Base-by-base conservation (phyloP, 2,329 filamentous ascomycete genomes). In the Pyrenophora tritici-repentis region DNA sequence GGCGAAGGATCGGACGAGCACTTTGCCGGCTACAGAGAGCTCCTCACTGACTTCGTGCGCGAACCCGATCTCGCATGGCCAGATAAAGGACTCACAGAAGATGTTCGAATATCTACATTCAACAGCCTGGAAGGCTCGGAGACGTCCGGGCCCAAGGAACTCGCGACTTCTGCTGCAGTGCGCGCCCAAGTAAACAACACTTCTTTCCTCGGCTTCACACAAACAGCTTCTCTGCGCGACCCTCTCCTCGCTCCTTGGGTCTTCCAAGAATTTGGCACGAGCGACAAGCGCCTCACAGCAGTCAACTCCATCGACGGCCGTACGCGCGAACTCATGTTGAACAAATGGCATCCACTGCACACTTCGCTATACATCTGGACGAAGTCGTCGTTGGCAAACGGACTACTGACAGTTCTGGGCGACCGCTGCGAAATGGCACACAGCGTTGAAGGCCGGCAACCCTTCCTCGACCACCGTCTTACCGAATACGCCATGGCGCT, bases 1-100 rank as follows among this genome's bases (percentile, higher is more conserved):
- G 77, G 76, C 17, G 79, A 82, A 59, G 80, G 80, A 4, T 68
- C 79, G 7, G 82, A 84, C 53, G 82, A 84, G 68, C 73, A 78
- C 42, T 84, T 84, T 60, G 77, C 72, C 2, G 82, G 82, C 24
- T 85, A 84, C 54, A 66, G 73, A 0, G 68, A 74, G 39, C 79
- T 79, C 47, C 59, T 75, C 0, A 66, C 74, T 1, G 80, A 83
- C 44, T 77, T 75, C 44, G 71, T 85, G 2, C 73, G 75, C 9
- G 81, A 83, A 56, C 59, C 75, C 1, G 82, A 84, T 56, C 40
- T 39, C 16, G 46, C 61, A 17, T 60, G 42, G 50, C 55, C 56
- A 1, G 38, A 39, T 8, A 44, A 47, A 3, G 40, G 35, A 0
- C 43, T 65, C 6, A 29, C 57, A 1, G 59, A 65, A 14, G 47